Evolutionary conservation across 1,284 basidiomycete genomes (phyloP).

Genomic region (Golubevia sp.): DNA sequence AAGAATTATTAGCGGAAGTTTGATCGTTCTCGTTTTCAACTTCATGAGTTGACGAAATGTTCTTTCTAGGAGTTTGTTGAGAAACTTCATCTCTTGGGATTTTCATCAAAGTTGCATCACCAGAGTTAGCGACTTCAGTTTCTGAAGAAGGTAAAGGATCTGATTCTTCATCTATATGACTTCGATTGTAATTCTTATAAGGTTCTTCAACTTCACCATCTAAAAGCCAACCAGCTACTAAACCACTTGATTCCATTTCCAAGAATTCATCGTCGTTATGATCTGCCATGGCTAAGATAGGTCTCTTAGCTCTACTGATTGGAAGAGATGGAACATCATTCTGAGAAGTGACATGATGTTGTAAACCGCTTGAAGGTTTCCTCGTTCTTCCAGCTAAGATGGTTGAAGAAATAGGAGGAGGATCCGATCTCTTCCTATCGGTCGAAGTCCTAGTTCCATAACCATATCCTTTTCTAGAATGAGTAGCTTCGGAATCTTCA

Average conservation of each 20-base stretch:
- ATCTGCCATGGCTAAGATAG: conserved; percentile 16
- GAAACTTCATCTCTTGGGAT: no score
- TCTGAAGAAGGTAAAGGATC: not conserved
- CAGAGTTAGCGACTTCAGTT: not conserved
- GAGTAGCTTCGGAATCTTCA: not conserved
- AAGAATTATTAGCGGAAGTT: not conserved
- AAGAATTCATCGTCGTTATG: conserved; percentile 6
- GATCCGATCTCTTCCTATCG: not conserved
- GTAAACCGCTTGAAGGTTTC: not conserved
- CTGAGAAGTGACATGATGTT: no score
- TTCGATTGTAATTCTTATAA: not conserved
- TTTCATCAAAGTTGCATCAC: not conserved
- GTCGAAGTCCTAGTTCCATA: not conserved
- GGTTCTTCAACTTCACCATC: conserved; percentile 22
- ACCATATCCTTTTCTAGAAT: not conserved
- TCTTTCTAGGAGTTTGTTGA: not conserved
- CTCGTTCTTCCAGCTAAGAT: not conserved
- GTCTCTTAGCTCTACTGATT: not conserved
- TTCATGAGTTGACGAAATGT: not conserved
- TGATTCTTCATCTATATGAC: not conserved
- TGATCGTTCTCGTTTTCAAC: no score
- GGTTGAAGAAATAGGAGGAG: not conserved
- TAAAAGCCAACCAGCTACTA: conserved; percentile 42
- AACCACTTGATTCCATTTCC: conserved; percentile 9
- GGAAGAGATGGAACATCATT: not conserved